These are phyloP conservation scores for Phytophthora pistaciae DNA, from an alignment of 352 stramenopile genomes.

Conservation along the genomic window DNA sequence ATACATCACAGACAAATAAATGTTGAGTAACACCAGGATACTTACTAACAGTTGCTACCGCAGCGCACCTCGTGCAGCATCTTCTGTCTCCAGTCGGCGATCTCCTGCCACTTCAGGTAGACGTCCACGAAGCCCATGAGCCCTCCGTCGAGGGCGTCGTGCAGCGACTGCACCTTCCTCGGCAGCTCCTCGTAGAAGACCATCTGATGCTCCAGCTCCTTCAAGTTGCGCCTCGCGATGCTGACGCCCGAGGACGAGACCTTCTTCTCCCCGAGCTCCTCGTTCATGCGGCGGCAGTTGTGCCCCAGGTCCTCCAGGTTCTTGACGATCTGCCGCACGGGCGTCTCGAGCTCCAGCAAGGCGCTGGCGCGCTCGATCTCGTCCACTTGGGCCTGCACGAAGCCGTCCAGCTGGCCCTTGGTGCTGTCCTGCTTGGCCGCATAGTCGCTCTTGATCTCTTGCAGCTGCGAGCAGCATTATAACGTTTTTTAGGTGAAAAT, in stretches of 20 bases:
- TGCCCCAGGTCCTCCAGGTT: constrained; percentile 65
- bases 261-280: constrained; percentile 86
- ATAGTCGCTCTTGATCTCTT: constrained; percentile 90
- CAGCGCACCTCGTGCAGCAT: constrained; percentile 77
- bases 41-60: background rate
- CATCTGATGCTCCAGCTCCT: constrained; percentile 85
- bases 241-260: constrained; percentile 77
- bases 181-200: constrained; percentile 86
- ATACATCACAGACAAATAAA: constrained; percentile 4
- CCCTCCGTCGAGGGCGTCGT: constrained; percentile 57
- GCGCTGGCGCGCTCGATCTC: constrained; percentile 85
- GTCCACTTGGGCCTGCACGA: constrained; percentile 82
- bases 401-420: constrained; percentile 75
- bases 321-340: constrained; percentile 66
- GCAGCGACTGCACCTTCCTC: constrained; percentile 62
- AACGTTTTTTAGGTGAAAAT: background rate
- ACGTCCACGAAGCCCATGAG: constrained; percentile 65
- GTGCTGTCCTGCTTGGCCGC: constrained; percentile 75
- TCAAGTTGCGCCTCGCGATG: constrained; percentile 82
- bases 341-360: constrained; percentile 76
- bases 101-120: constrained; percentile 75
- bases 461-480: constrained; percentile 43
- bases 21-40: background rate
- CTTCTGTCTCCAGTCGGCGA: constrained; percentile 86
- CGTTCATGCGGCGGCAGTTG: constrained; percentile 83